A percentile compares a stretch with the other conserved stretches of the same genome.
Conservation (phyloP, 371 early-diverging fungal species). For the Lichtheimia ramosa region DNA sequence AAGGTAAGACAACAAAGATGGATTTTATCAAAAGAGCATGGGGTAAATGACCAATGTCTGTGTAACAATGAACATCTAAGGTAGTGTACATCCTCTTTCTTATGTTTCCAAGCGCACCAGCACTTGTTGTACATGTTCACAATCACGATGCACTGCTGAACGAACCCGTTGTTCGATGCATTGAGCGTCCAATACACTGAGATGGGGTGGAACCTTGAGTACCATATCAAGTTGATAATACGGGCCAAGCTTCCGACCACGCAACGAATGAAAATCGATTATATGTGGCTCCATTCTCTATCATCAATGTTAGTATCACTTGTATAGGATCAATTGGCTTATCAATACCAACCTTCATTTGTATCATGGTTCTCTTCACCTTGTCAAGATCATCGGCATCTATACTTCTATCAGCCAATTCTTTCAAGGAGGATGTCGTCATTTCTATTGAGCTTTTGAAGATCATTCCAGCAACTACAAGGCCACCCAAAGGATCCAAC, state of each 20-base stretch:
- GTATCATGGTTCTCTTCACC: slow-evolving; percentile 17
- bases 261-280: slow-evolving; percentile 40
- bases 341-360: slow-evolving; percentile 21
- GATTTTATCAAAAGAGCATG: neutral
- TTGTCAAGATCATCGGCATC: slow-evolving; percentile 8
- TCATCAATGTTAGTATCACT: neutral
- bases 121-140: slow-evolving; percentile 41
- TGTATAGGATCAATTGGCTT: too few species aligned
- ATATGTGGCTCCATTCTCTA: slow-evolving; percentile 28
- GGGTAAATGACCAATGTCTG: neutral
- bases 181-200: slow-evolving; percentile 33
- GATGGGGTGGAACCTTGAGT: slow-evolving; percentile 31
- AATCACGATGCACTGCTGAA: slow-evolving; percentile 23
- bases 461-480: slow-evolving; percentile 63
- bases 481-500: slow-evolving; percentile 68
- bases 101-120: slow-evolving; percentile 30
- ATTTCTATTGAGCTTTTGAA: slow-evolving; percentile 57
- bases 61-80: neutral
- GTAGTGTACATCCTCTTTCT: too few species aligned
- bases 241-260: slow-evolving; percentile 49
- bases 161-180: slow-evolving; percentile 30
- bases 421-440: slow-evolving; percentile 37
- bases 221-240: slow-evolving; percentile 44
- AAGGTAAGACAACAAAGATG: neutral
- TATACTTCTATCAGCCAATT: slow-evolving; percentile 47